phyloP scores from a whole-genome alignment of 2,329 filamentous ascomycete genomes.

The Colletotrichum sp. region DNA sequence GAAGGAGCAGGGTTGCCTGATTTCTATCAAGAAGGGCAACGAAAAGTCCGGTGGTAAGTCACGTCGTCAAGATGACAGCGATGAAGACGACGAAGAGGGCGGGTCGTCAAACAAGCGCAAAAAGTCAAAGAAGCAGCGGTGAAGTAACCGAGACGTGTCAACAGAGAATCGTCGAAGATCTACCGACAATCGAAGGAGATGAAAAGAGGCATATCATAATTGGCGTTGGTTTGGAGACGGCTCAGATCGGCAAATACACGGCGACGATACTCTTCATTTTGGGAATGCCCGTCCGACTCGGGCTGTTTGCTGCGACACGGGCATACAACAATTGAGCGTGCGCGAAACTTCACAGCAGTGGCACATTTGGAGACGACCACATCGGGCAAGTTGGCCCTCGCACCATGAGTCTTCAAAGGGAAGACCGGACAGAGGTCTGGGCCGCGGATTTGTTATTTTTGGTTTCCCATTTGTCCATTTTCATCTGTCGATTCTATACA shows the following conservation, averaged over 20 bases:
- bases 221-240: constrained; percentile 8
- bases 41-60: constrained; percentile 56
- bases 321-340: not conserved
- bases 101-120: constrained; percentile 2
- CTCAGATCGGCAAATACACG: constrained; percentile 10
- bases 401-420: not conserved
- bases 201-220: not conserved
- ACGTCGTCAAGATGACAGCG: constrained; percentile 44
- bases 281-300: not conserved
- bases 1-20: constrained; percentile 81
- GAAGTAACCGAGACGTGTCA: not conserved
- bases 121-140: constrained; percentile 14
- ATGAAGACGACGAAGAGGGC: constrained; percentile 49
- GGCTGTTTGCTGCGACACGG: not conserved
- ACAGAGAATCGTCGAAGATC: not conserved
- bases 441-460: not conserved
- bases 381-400: not conserved
- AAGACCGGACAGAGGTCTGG: not conserved
- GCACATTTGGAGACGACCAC: not conserved
- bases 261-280: constrained; percentile 4
- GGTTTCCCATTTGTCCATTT: not conserved
- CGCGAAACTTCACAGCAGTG: not conserved
- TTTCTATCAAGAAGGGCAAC: constrained; percentile 87
- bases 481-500: not conserved
- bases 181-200: not conserved